These are phyloP conservation scores for Rhodotorula sp. DNA, from an alignment of 1,284 basidiomycete species.

Conservation along the genomic window DNA sequence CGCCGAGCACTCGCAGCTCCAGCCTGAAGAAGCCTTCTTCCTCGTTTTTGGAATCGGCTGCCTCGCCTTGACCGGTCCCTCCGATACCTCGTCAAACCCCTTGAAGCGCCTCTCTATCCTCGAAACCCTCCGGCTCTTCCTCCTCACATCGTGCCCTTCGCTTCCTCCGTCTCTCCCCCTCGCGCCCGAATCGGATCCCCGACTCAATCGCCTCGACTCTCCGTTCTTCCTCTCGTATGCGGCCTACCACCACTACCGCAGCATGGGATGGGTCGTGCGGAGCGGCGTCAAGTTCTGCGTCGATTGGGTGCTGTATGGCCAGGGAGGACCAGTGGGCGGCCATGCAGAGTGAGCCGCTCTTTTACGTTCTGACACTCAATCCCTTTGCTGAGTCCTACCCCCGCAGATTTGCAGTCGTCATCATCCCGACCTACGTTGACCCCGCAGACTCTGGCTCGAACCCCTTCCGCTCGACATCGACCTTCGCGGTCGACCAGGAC, in stretches of 20 bases:
- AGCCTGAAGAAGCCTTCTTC: constrained; percentile 89
- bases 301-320: constrained; percentile 81
- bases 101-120: constrained; percentile 26
- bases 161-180: constrained; percentile 57
- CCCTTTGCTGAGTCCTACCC: neutral
- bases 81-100: neutral
- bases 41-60: constrained; percentile 52
- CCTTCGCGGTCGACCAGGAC: constrained; percentile 16
- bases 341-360: constrained; percentile 79
- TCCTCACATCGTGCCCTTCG: constrained; percentile 13
- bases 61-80: constrained; percentile 20
- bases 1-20: constrained; percentile 88
- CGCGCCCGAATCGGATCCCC: constrained; percentile 49
- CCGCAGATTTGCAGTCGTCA: constrained; percentile 78
- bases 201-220: constrained; percentile 36
- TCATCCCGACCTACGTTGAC: constrained; percentile 87
- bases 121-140: constrained; percentile 22
- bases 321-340: constrained; percentile 83
- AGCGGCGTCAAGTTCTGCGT: constrained; percentile 96
- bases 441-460: constrained; percentile 63
- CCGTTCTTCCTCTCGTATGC: constrained; percentile 89
- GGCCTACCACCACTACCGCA: constrained; percentile 91
- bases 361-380: neutral
- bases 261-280: constrained; percentile 97
- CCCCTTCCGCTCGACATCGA: constrained; percentile 57